Base-by-base conservation (phyloP, 306 rosid species). In the Pyrus pyrifolia region DNA sequence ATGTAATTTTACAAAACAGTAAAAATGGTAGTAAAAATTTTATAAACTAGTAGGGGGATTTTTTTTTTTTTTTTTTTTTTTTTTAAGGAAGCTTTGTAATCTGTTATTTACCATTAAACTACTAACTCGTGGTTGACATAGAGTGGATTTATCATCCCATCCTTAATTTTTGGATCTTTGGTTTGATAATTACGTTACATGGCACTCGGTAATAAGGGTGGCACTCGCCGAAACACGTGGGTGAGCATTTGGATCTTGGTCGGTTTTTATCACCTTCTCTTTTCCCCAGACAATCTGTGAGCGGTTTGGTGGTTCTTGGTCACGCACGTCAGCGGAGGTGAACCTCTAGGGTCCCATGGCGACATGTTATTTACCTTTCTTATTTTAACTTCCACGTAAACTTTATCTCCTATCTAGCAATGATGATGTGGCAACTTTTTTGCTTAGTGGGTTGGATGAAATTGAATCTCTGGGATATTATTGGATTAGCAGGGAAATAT, bases 211-310 rank as follows among this genome's bases (percentile, higher is more conserved):
- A 29, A 52, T 52, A 31, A 4, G 46, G 1, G 52, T 5, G 70
- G 86, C 85, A 81, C 53, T 84, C 83, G 61, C 42, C 6, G 6
- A 42, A 46, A 76, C 83, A 86, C 79, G 75, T 81, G 83, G 67
- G 67, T 68, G 67, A 71, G 31, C 31, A 27, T 72, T 63, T 74
- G n/a, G 62, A 45, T 68, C 60, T 38, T 53, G 3, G 3, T 61
- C 29, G 17, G 19, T 67, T 77, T 64, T 51, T 52, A 21, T 38
- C 6, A 2, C 19, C 14, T 45, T 74, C 68, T 63, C 22, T 60
- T 27, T 45, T 59, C 38, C 49, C 57, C 49, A 29, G 57, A 49
- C 79, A 76, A 70, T 42, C 45, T 61, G 75, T 61, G 31, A 53
- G 60, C 65, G 17, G 44, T 68, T 69, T 46, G 38, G 62, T 78